phyloP scores from a whole-genome alignment of 176 grass and related monocot genomes.

The Eleusine coracana region DNA sequence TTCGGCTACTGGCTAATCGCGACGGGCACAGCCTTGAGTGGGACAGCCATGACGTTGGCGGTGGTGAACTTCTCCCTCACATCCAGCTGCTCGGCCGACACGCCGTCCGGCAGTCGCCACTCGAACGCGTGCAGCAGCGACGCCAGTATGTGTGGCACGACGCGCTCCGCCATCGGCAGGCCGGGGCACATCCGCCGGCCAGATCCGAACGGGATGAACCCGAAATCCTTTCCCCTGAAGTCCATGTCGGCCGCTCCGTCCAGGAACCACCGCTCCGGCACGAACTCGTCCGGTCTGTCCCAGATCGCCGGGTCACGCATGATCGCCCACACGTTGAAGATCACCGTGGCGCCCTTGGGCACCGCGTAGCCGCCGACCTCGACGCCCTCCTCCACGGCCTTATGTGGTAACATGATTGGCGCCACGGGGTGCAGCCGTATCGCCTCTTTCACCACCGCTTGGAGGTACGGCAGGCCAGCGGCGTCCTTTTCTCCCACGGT shows the following conservation, averaged over 20 bases:
- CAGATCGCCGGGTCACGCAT: constrained; percentile 46
- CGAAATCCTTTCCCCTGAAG: constrained; percentile 31
- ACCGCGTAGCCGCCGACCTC: constrained; percentile 43
- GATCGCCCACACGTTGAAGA: constrained; percentile 43
- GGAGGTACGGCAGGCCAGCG: constrained; percentile 22
- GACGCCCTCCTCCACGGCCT: constrained; percentile 35
- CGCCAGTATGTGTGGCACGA: constrained; percentile 35
- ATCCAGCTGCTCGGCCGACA: constrained; percentile 28
- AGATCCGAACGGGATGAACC: constrained; percentile 49
- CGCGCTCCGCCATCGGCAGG: constrained; percentile 31
- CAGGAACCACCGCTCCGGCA: constrained; percentile 39
- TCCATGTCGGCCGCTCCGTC: background rate
- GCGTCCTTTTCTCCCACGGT: constrained; percentile 25
- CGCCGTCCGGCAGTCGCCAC: constrained; percentile 43
- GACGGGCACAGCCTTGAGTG: constrained; percentile 36
- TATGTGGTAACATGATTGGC: constrained; percentile 27
- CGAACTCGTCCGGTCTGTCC: constrained; percentile 43
- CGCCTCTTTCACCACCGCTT: constrained; percentile 49
- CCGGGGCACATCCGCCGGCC: constrained; percentile 49
- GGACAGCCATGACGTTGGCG: constrained; percentile 2
- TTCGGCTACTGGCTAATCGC: background rate
- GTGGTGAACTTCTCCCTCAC: constrained; percentile 34
- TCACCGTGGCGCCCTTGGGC: constrained; percentile 30
- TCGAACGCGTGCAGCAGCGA: constrained; percentile 55
- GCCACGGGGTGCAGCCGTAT: constrained; percentile 48